Conservation (phyloP, 768 basidiomycete species). For the Termitomyces sp. region DNA sequence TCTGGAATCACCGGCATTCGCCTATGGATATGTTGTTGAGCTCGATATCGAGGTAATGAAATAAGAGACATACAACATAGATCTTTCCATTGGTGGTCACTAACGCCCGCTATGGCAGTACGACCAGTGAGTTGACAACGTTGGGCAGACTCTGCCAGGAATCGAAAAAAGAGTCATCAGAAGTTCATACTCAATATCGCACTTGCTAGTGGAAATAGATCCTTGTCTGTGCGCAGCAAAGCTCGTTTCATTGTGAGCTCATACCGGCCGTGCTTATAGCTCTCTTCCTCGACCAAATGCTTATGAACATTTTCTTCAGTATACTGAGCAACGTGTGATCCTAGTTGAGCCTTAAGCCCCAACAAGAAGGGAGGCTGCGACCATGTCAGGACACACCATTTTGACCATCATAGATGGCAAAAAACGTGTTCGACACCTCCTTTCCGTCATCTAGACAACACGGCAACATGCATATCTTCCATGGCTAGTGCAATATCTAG, state of each 20-base stretch:
- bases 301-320: constrained; percentile 83
- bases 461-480: constrained; percentile 90
- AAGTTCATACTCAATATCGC: constrained; percentile 22
- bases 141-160: constrained; percentile 70
- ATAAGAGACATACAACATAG: constrained; percentile 59
- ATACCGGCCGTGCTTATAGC: constrained; percentile 69
- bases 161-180: constrained; percentile 8
- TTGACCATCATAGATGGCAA: constrained; percentile 98
- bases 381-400: constrained; percentile 60
- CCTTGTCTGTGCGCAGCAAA: constrained; percentile 93
- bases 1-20: constrained; percentile 96
- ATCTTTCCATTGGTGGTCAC: constrained; percentile 76
- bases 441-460: constrained; percentile 60
- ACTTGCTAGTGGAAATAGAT: constrained; percentile 70
- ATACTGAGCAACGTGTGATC: constrained; percentile 80
- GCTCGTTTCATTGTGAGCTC: constrained; percentile 78
- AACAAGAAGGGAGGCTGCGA: constrained; percentile 2
- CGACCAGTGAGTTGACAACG: constrained; percentile 92
- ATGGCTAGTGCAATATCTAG: constrained; percentile 57
- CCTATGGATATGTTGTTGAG: constrained; percentile 45
- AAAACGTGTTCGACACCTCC: constrained; percentile 68
- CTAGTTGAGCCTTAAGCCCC: constrained; percentile 34
- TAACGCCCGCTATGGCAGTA: constrained; percentile 89
- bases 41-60: constrained; percentile 3
- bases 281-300: constrained; percentile 67